Evolutionary conservation across 2,329 filamentous ascomycete species (phyloP).

Genomic region (Monosporascus sp.): DNA sequence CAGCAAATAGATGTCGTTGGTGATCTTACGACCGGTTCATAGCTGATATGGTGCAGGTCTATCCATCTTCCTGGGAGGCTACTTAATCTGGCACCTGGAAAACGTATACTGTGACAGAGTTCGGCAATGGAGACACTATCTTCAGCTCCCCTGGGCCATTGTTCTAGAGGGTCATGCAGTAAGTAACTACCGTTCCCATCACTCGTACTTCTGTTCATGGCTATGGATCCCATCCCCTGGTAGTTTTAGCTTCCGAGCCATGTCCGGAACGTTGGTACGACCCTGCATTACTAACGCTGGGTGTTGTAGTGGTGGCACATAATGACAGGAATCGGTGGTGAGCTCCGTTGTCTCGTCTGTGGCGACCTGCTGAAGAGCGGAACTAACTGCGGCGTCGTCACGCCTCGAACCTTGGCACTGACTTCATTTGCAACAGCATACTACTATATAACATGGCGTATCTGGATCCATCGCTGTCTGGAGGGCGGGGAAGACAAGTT

Average conservation of each 20-base stretch:
- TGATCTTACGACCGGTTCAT: conserved; percentile 21
- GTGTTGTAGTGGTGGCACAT: conserved; percentile 56
- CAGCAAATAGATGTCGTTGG: conserved; percentile 7
- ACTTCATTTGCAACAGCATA: conserved; percentile 50
- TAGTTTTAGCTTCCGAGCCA: no score
- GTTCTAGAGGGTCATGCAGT: conserved; percentile 55
- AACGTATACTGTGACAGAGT: conserved; percentile 68
- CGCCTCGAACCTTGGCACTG: not conserved
- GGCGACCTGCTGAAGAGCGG: not conserved
- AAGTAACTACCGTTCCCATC: conserved; percentile 53
- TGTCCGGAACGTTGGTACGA: no score
- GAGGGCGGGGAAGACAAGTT: conserved; percentile 70
- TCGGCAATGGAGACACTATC: conserved; percentile 56
- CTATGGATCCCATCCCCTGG: no score
- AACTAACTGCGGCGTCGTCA: not conserved
- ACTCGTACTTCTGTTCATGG: not conserved
- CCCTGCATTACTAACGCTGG: not conserved
- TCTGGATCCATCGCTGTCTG: conserved; percentile 74
- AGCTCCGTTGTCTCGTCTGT: not conserved
- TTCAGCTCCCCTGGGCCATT: conserved; percentile 76
- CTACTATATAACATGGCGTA: conserved; percentile 77
- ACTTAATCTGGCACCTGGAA: conserved; percentile 73
- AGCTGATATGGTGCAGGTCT: conserved; percentile 44
- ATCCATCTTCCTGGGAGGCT: conserved; percentile 67
- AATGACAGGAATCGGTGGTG: conserved; percentile 66